phyloP scores from a whole-genome alignment of 345 rosid species.

The Lepidium didymum region DNA sequence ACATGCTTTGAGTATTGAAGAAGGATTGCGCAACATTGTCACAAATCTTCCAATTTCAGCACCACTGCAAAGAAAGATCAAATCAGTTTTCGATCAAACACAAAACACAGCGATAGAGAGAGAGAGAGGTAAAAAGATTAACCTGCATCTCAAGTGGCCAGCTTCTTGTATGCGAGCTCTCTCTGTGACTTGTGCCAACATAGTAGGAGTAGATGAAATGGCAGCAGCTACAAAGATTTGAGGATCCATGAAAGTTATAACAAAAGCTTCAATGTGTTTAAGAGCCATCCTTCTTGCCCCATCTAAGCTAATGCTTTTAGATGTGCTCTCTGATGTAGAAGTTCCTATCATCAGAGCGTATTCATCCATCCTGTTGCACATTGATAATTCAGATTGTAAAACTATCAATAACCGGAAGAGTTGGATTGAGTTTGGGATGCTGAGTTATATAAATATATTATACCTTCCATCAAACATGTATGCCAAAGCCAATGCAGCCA shows the following conservation, averaged over 20 bases:
- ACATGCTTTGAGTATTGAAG: conserved; percentile 59
- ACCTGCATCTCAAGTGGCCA: conserved; percentile 96
- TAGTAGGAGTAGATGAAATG: conserved; percentile 67
- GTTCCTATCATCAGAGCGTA: conserved; percentile 47
- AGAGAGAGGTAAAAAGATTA: background rate
- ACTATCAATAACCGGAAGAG: background rate
- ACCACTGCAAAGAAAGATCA: conserved; percentile 35
- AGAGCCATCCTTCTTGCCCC: conserved; percentile 76
- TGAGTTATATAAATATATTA: background rate
- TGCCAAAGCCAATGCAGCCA: conserved; percentile 80
- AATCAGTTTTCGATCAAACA: background rate
- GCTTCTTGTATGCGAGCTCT: conserved; percentile 92
- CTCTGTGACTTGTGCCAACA: conserved; percentile 79
- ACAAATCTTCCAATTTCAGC: conserved; percentile 86
- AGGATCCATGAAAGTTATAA: conserved; percentile 55
- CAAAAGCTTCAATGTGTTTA: conserved; percentile 64
- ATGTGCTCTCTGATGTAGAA: conserved; percentile 54
- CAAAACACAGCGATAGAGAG: background rate
- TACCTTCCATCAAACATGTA: conserved; percentile 84
- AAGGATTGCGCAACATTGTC: conserved; percentile 57
- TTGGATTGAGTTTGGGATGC: background rate
- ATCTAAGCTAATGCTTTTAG: conserved; percentile 67
- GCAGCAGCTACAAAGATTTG: conserved; percentile 64
- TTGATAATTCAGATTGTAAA: background rate
- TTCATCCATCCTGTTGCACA: conserved; percentile 65